Evolutionary conservation across 345 rosid species (phyloP), one percentile per base, ranked within the genome.

Genomic region (Firmiana major): DNA sequence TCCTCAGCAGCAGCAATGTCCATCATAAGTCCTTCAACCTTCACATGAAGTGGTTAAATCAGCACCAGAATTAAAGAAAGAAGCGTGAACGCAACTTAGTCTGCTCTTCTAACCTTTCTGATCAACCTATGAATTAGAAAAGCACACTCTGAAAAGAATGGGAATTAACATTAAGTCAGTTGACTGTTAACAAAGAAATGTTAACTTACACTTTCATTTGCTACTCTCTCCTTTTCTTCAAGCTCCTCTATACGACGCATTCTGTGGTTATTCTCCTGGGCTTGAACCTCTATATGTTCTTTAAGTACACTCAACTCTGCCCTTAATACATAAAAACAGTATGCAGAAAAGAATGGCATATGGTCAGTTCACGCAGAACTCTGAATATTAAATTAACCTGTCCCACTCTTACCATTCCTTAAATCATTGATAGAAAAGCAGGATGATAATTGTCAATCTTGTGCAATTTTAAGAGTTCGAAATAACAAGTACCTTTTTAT

Each of bases 11-110:
- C 96, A 84, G 97, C 90, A 80, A 97, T 91, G 81, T 97, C 98
- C 78, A 89, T 85, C 98, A 97, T 93, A 73, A 97, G 94, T 81
- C 98, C 99, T 87, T 97, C 98, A 77, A 97, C 89, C 99, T 97
- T 80, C 66, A 87, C 19, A 71, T 43, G 36, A 68, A 68, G n/a
- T 10, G 42, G 46, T 71, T 10, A 53, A 22, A 45, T 76, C 79
- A 57, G 64, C 22, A 71, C 12, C 6, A 57, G 10, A 55, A 42
- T 65, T 62, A 24, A 36, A 43, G 26, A 55, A 63, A 12, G 36
- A 68, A 67, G 31, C 46, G n/a, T 34, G 43, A 71, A 71, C n/a
- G 31, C 48, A 71, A 9, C 46, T 53, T 12, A 67, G 31, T n/a
- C 43, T 26, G 24, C 38, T 57, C 40, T 76, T 17, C 74, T 68